Base-by-base conservation (phyloP, 176 grass and related monocot genomes). In the Triticum dicoccoides region DNA sequence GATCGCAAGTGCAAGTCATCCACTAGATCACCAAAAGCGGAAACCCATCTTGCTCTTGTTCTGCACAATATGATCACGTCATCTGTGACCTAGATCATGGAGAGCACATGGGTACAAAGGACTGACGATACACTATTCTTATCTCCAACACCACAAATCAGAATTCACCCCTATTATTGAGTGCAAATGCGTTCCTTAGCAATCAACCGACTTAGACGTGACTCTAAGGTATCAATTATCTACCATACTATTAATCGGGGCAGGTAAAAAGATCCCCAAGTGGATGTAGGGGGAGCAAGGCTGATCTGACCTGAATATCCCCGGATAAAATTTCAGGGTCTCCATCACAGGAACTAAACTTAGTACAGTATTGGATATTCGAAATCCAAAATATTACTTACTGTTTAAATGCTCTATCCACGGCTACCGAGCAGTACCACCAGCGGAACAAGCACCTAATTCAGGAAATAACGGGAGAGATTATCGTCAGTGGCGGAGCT, bases 1-100 rank as follows among this genome's bases (percentile, higher is more conserved):
- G 51, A 29, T 69, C 62, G 35, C 21, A 89, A 45, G 49, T 30
- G 34, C 82, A 89, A 65, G 34, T 75, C 23, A 85, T 59, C 69
- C 24, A 51, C 2, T 59, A 61, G 10, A 24, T 20, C 21, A 70
- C 24, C 34, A 44, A 5, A 75, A 54, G 32, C 49, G 12, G 13
- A n/a, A 64, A 65, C 13, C 7, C n/a, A 15, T 33, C 8, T 11
- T 47, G 58, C 29, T 65, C 12, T 44, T 61, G 4, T 35, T 61
- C 62, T 5, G 33, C 7, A 59, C 18, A 71, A 69, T 47, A 79
- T 67, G 64, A 64, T 38, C 32, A 51, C 37, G n/a, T n/a, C 82
- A 73, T 65, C 25, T 33, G 8, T 13, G 24, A 29, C 8, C 12
- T 58, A 35, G 54, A 56, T 54, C 24, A 67, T 64, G 29, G 51